A percentile compares a stretch with the other conserved stretches of the same genome.
These are phyloP conservation scores for Selaginella moellendorffii DNA, from an alignment of 75 land plant genomes.

Conservation along the genomic window DNA sequence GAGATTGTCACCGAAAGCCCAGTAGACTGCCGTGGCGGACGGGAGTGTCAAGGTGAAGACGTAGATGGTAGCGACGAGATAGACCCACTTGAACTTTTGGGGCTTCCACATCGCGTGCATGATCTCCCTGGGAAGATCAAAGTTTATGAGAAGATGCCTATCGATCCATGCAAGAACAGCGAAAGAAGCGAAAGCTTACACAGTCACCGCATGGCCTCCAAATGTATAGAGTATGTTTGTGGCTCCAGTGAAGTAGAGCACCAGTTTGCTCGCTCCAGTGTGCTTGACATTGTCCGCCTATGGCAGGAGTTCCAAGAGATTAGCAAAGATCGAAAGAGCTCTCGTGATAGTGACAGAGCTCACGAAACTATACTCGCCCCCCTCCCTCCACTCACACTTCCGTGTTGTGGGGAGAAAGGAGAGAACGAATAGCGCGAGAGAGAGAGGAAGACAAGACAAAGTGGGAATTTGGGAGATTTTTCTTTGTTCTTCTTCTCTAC, in stretches of 20 bases:
- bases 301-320: not conserved
- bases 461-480: not conserved
- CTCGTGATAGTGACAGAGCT: too few species aligned
- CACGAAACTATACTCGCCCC: not conserved
- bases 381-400: not conserved
- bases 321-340: not conserved
- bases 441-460: too few species aligned
- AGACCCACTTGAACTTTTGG: constrained; percentile 57
- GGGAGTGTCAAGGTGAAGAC: constrained; percentile 59
- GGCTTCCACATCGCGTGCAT: constrained; percentile 91
- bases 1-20: constrained; percentile 71
- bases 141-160: not conserved
- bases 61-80: constrained; percentile 45
- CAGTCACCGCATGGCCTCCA: constrained; percentile 7
- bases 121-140: constrained; percentile 67
- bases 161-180: not conserved
- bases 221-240: constrained; percentile 38
- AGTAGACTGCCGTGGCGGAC: constrained; percentile 52
- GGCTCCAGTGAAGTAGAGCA: constrained; percentile 39
- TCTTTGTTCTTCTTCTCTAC: not conserved
- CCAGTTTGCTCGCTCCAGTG: constrained; percentile 21
- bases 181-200: not conserved
- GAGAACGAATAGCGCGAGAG: too few species aligned
- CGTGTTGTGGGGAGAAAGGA: too few species aligned
- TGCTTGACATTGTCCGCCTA: constrained; percentile 27